These are phyloP conservation scores for Lizanozyma gosingica DNA, from an alignment of 1,139 yeast species.

Conservation along the genomic window DNA sequence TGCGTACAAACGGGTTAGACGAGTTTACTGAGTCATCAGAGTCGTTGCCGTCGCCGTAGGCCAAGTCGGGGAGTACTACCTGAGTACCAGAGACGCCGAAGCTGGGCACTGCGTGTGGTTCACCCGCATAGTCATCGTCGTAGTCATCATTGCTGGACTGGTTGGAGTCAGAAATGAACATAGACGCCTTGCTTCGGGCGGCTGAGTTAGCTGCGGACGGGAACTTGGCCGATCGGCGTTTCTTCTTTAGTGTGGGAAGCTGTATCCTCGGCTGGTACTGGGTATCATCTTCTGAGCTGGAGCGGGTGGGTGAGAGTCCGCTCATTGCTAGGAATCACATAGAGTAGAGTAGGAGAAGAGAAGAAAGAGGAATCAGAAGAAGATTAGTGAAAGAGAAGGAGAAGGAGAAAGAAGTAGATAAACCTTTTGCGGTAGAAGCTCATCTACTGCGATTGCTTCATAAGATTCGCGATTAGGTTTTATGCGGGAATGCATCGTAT, in stretches of 20 bases:
- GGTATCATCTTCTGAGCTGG: neutral
- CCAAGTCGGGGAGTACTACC: slow-evolving; percentile 1
- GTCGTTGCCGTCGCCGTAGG: slow-evolving; percentile 1
- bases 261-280: neutral
- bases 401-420: too few species aligned
- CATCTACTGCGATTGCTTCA: too few species aligned
- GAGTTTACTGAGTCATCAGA: slow-evolving; percentile 3
- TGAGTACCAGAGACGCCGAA: slow-evolving; percentile 4
- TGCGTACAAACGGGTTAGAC: slow-evolving; percentile 3
- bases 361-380: too few species aligned
- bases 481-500: too few species aligned
- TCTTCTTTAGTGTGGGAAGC: neutral
- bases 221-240: neutral
- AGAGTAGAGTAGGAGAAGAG: too few species aligned
- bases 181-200: neutral
- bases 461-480: too few species aligned
- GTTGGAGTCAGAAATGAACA: slow-evolving; percentile 1
- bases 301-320: too few species aligned
- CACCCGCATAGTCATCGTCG: slow-evolving; percentile 5
- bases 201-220: neutral
- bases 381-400: too few species aligned
- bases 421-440: too few species aligned
- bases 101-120: slow-evolving; percentile 4
- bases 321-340: too few species aligned
- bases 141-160: slow-evolving; percentile 6